Base-by-base conservation (phyloP, 768 basidiomycete genomes). In the Chalciporus piperatus region DNA sequence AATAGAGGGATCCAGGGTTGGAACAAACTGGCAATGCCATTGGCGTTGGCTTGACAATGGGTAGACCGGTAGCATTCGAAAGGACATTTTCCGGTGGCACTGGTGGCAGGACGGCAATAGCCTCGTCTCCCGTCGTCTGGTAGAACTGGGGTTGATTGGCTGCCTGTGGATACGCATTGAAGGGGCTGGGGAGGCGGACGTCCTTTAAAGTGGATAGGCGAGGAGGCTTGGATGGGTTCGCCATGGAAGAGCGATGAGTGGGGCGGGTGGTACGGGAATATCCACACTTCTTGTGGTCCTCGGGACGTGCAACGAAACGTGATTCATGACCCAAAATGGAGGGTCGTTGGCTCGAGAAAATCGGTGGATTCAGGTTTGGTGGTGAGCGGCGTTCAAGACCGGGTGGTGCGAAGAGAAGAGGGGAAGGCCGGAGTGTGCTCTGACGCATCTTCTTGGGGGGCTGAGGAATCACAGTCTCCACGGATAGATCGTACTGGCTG, bases 331-430 rank as follows among this genome's bases (percentile, higher is more conserved):
- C 53, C 42, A 52, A 51, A 38, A 53, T 41, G 19, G 22, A 12
- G 22, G 52, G 51, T 19, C 23, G 7, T 16, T 13, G 35, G 22
- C 28, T n/a, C 4, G 17, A 41, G 32, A 10, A 16, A 30, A 7
- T 19, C 11, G 44, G 20, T 45, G 19, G 28, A 25, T 27, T 47
- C 25, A 20, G 14, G 46, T 5, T 37, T 4, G n/a, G 35, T 4
- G n/a, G 35, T 37, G 35, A 37, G n/a, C 16, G 8, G 35, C 35
- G 16, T 16, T 45, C 46, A 11, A n/a, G 42, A 6, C 20, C 25
- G 3, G 57, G 59, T 28, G 65, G 51, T 40, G 59, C 52, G 3
- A 56, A 19, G 35, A 65, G 57, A 41, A 67, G 62, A 27, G 65
- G 62, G 11, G 65, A 38, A 11, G 67, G 64, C 40, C 57, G 54